A percentile compares a stretch with the other conserved stretches of the same genome.
Conservation (phyloP, 441 rosid species). For the Bocquillonia castaneifolia region DNA sequence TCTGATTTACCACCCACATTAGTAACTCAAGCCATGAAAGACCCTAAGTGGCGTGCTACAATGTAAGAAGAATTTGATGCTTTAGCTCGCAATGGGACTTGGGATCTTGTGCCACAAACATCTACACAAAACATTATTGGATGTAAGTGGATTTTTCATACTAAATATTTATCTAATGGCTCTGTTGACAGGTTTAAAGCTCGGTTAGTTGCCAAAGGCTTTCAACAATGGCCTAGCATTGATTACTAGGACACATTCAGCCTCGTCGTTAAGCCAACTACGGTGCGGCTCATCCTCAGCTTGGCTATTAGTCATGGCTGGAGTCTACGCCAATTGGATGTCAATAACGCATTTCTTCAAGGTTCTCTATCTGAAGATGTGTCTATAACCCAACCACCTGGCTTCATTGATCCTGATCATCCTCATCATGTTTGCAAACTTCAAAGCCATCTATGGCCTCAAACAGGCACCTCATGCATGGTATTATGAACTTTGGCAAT, state of each 20-base stretch:
- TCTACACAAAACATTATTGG: neutral
- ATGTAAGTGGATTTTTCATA: too few relatives aligned
- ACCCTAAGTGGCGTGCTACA: neutral
- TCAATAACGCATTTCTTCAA: neutral
- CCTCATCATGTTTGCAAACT: neutral
- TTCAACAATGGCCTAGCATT: too few relatives aligned
- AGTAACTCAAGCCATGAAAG: neutral
- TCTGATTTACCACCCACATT: too few relatives aligned
- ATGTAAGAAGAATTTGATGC: constrained; percentile 6
- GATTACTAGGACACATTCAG: neutral
- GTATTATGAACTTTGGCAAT: neutral
- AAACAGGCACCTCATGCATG: neutral
- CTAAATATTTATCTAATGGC: too few relatives aligned
- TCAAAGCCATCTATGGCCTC: neutral
- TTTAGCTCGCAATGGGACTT: neutral
- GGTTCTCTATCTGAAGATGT: neutral
- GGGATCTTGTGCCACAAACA: neutral
- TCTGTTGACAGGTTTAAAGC: too few relatives aligned
- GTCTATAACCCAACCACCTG: neutral
- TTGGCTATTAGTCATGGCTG: neutral
- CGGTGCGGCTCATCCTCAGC: neutral
- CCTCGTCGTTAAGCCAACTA: neutral
- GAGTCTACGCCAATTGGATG: too few relatives aligned
- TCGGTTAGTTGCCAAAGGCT: too few relatives aligned
- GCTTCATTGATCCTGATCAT: neutral